Conservation (phyloP, 2,329 filamentous ascomycete species). For the Fusarium sublunatum region DNA sequence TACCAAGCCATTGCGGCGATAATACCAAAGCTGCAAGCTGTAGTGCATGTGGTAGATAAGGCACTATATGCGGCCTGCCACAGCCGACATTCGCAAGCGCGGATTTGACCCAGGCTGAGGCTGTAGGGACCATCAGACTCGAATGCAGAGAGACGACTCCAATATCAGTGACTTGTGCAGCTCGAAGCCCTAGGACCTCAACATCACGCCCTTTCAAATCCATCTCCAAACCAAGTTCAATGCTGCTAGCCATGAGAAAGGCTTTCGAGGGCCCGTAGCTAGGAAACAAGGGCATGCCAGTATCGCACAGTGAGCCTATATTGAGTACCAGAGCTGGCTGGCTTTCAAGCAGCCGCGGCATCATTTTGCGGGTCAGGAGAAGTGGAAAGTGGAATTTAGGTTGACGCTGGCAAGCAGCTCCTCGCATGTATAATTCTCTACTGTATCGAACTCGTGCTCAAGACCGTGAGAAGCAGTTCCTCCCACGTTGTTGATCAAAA, state of each 20-base stretch:
- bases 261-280: slow-evolving; percentile 7
- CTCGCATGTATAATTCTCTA: slow-evolving; percentile 1
- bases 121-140: background rate
- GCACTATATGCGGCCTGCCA: slow-evolving; percentile 2
- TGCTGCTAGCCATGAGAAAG: background rate
- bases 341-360: background rate
- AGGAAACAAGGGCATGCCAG: slow-evolving; percentile 2
- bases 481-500: slow-evolving; percentile 52
- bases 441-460: background rate
- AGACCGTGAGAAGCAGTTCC: slow-evolving; percentile 4
- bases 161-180: background rate
- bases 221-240: background rate
- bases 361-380: background rate
- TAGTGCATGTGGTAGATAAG: slow-evolving; percentile 7
- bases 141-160: background rate
- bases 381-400: background rate
- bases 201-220: background rate
- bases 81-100: slow-evolving; percentile 8
- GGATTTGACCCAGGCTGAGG: slow-evolving; percentile 4
- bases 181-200: background rate
- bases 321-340: slow-evolving; percentile 9
- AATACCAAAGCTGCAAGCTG: background rate
- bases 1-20: background rate
- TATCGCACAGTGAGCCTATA: slow-evolving; percentile 2
- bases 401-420: slow-evolving; percentile 3